phyloP scores from a whole-genome alignment of 2,329 filamentous ascomycete species.

The Hansfordia pulvinata region DNA sequence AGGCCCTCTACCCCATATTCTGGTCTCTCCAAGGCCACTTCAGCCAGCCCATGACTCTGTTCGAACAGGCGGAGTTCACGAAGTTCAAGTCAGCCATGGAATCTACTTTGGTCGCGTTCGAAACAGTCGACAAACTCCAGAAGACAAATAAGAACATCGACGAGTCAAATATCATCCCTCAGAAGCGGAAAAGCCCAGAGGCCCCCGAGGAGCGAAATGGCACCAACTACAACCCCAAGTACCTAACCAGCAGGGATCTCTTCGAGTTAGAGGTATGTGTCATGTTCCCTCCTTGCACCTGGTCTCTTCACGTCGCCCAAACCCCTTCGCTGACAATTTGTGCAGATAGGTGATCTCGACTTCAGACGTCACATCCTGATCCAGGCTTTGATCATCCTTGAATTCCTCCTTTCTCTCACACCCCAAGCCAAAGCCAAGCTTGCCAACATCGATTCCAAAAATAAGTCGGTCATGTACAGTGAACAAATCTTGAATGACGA shows the following conservation, averaged over 20 bases:
- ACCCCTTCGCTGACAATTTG: conserved; percentile 12
- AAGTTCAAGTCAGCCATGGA: conserved; percentile 71
- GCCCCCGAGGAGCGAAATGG: conserved; percentile 47
- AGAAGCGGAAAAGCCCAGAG: conserved; percentile 58
- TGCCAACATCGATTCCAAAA: conserved; percentile 48
- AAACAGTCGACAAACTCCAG: conserved; percentile 33
- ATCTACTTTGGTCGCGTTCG: conserved; percentile 44
- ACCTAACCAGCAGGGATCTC: conserved; percentile 90
- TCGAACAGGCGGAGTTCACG: conserved; percentile 56
- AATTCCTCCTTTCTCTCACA: conserved; percentile 88
- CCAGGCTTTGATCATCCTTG: conserved; percentile 85
- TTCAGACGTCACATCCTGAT: conserved; percentile 92
- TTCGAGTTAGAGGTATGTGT: conserved; percentile 76
- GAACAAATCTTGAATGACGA: conserved; percentile 67
- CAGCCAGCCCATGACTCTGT: conserved; percentile 76
- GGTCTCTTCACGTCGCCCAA: no score
- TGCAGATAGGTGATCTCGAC: conserved; percentile 76
- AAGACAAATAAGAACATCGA: conserved; percentile 39
- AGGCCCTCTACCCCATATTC: conserved; percentile 77
- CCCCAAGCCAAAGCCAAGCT: conserved; percentile 70
- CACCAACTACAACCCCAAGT: conserved; percentile 88
- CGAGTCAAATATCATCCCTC: conserved; percentile 44
- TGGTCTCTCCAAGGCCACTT: conserved; percentile 91
- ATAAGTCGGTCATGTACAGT: conserved; percentile 78
- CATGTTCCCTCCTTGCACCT: conserved; percentile 1